These are phyloP conservation scores for Petunia hybrid DNA, from an alignment of 305 asterid genomes.

Conservation along the genomic window DNA sequence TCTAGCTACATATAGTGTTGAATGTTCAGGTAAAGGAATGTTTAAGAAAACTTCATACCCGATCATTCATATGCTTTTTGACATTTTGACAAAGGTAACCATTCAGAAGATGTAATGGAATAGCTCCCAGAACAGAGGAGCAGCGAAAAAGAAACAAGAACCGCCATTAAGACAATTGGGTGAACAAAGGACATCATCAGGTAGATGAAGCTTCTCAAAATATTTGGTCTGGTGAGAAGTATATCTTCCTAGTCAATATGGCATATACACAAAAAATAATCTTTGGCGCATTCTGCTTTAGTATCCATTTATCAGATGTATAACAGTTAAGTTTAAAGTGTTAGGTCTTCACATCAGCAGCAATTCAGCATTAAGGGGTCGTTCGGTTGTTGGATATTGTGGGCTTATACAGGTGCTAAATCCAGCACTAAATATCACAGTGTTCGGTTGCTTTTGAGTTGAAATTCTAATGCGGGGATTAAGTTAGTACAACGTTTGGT, in stretches of 20 bases:
- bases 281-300: background rate
- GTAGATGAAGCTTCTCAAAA: background rate
- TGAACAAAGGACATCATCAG: background rate
- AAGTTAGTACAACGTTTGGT: too few relatives aligned
- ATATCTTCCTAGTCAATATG: background rate
- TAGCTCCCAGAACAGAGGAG: background rate
- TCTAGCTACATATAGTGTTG: background rate
- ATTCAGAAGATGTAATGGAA: background rate
- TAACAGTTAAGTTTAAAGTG: background rate
- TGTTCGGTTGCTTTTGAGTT: too few relatives aligned
- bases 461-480: too few relatives aligned
- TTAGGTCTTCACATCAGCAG: slow-evolving; percentile 19
- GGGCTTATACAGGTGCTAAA: too few relatives aligned
- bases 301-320: background rate
- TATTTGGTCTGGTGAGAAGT: background rate
- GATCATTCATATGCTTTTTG: background rate
- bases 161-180: background rate
- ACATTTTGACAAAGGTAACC: background rate
- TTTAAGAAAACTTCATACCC: background rate
- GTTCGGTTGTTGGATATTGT: too few relatives aligned
- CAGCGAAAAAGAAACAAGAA: background rate
- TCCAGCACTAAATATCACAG: too few relatives aligned
- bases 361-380: background rate
- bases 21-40: background rate
- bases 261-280: background rate